Conservation (phyloP, 208 protist species). For the Lotmaria passim region DNA sequence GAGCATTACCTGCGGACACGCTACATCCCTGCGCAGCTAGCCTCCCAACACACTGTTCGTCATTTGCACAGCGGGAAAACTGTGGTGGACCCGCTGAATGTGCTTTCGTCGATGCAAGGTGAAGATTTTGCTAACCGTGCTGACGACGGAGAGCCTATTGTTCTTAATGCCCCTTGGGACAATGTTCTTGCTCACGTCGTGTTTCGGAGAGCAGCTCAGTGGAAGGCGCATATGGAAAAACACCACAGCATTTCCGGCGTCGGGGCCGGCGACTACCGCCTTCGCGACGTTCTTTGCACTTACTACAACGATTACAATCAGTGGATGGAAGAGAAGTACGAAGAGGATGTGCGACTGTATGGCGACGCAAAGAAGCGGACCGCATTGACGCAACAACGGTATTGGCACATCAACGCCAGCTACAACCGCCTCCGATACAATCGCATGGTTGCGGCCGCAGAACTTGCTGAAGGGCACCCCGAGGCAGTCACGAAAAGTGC, state of each 20-base stretch:
- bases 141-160: slow-evolving; percentile 1
- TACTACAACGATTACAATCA: slow-evolving; percentile 85
- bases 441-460: slow-evolving; percentile 68
- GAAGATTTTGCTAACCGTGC: slow-evolving; percentile 7
- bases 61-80: slow-evolving; percentile 44
- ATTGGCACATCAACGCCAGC: slow-evolving; percentile 79
- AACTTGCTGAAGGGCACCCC: slow-evolving; percentile 49
- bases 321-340: slow-evolving; percentile 48
- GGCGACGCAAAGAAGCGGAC: slow-evolving; percentile 26
- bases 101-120: slow-evolving; percentile 64
- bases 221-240: slow-evolving; percentile 63
- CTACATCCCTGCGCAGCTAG: slow-evolving; percentile 44
- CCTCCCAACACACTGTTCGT: slow-evolving; percentile 23
- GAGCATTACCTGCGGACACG: slow-evolving; percentile 74
- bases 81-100: slow-evolving; percentile 78
- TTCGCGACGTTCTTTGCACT: slow-evolving; percentile 73
- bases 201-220: slow-evolving; percentile 65
- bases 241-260: slow-evolving; percentile 51
- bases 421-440: slow-evolving; percentile 91
- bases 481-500: slow-evolving; percentile 41
- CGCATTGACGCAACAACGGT: slow-evolving; percentile 65
- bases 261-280: slow-evolving; percentile 61
- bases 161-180: slow-evolving; percentile 32
- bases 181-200: slow-evolving; percentile 60
- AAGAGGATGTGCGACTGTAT: slow-evolving; percentile 18